Evolutionary conservation across 441 rosid genomes (phyloP).

Genomic region (Lepidium campestre): DNA sequence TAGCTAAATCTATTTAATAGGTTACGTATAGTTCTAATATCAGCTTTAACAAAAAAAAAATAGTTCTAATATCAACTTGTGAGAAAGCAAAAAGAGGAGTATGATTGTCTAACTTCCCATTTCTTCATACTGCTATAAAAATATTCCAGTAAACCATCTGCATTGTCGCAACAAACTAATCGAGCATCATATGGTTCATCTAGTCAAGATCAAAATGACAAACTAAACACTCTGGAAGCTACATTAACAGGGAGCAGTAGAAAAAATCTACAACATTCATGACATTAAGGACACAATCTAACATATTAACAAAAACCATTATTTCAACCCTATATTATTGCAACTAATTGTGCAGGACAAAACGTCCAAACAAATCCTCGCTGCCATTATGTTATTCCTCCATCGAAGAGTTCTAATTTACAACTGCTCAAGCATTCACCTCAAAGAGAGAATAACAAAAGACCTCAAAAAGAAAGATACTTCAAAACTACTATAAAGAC

Average conservation of each 20-base stretch:
- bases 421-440: background rate
- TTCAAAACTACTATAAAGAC: background rate
- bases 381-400: conserved; percentile 6
- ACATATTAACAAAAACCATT: background rate
- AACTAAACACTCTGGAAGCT: background rate
- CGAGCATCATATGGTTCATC: background rate
- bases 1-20: background rate
- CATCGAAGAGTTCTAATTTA: background rate
- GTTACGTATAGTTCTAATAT: background rate
- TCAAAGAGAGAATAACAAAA: background rate
- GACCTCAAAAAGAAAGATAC: background rate
- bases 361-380: background rate
- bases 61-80: background rate
- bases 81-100: background rate
- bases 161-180: background rate
- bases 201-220: background rate
- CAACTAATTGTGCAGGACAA: background rate
- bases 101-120: background rate
- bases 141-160: background rate
- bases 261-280: background rate
- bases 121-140: background rate
- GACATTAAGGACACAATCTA: background rate
- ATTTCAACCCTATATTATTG: background rate
- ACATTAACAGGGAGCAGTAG: background rate
- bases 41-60: no score